Conservation (phyloP, 2,329 filamentous ascomycete genomes). For the Blastomyces emzantsi region DNA sequence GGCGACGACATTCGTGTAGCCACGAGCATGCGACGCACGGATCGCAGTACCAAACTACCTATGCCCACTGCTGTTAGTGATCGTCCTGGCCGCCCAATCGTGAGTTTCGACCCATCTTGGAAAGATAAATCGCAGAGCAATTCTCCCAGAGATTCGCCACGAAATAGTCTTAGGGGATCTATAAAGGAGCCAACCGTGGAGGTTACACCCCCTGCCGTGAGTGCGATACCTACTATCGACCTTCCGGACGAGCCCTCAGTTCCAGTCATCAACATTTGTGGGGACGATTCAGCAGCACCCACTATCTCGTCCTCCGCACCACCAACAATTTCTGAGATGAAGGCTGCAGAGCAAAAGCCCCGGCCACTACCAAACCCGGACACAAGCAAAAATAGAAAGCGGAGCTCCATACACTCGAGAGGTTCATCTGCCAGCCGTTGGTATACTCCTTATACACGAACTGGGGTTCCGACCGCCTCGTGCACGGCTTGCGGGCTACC, state of each 20-base stretch:
- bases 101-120: slow-evolving; percentile 87
- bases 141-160: slow-evolving; percentile 24
- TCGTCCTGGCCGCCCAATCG: slow-evolving; percentile 81
- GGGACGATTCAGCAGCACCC: slow-evolving; percentile 16
- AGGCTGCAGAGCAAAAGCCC: slow-evolving; percentile 14
- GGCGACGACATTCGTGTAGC: slow-evolving; percentile 81
- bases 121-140: slow-evolving; percentile 40
- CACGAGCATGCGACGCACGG: slow-evolving; percentile 78
- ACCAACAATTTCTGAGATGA: slow-evolving; percentile 25
- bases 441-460: slow-evolving; percentile 38
- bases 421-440: slow-evolving; percentile 23
- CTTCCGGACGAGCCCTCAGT: slow-evolving; percentile 36
- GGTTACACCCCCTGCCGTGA: slow-evolving; percentile 12
- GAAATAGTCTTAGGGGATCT: slow-evolving; percentile 11
- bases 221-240: slow-evolving; percentile 42
- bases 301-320: slow-evolving; percentile 18
- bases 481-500: slow-evolving; percentile 77
- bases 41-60: slow-evolving; percentile 77
- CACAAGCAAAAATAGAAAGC: slow-evolving; percentile 13
- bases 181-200: slow-evolving; percentile 12
- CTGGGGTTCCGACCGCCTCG: slow-evolving; percentile 52
- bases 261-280: slow-evolving; percentile 11
- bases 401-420: neutral
- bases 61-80: slow-evolving; percentile 88
- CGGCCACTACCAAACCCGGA: slow-evolving; percentile 18